These are phyloP conservation scores for Saccharomycopsis microspora DNA, from an alignment of 805 yeast species.

Conservation along the genomic window DNA sequence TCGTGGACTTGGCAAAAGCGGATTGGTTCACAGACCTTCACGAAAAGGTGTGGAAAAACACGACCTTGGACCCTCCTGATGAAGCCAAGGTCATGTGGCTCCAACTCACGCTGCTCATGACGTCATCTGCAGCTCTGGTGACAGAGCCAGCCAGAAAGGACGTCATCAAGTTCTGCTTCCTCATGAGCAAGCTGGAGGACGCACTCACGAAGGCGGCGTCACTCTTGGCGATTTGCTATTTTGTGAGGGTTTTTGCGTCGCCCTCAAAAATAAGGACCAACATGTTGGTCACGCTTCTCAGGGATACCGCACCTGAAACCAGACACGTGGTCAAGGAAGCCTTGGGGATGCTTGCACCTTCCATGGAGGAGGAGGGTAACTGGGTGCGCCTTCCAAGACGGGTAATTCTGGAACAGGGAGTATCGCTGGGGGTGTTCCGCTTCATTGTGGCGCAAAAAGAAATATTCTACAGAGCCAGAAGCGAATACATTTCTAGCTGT, in stretches of 20 bases:
- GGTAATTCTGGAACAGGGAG: conserved; percentile 82
- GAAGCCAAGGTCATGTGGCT: no score
- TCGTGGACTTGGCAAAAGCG: conserved; percentile 19
- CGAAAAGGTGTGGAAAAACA: conserved; percentile 63
- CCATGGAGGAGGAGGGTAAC: conserved; percentile 32
- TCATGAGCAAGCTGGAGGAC: conserved; percentile 81
- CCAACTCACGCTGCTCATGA: conserved; percentile 69
- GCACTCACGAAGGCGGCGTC: conserved; percentile 85
- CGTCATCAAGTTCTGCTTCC: conserved; percentile 90
- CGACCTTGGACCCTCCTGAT: conserved; percentile 17
- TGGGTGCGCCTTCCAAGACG: conserved; percentile 97
- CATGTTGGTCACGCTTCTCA: conserved; percentile 78
- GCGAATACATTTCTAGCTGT: conserved; percentile 78
- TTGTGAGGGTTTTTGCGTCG: conserved; percentile 80
- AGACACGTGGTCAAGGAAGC: conserved; percentile 78
- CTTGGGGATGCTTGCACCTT: conserved; percentile 80
- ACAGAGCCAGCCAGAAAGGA: conserved; percentile 64
- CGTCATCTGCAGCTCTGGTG: conserved; percentile 52
- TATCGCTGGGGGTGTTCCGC: conserved; percentile 58
- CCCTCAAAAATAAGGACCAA: conserved; percentile 84
- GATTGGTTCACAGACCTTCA: conserved; percentile 63
- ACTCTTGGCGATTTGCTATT: conserved; percentile 75
- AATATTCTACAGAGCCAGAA: conserved; percentile 75
- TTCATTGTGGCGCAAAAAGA: conserved; percentile 81
- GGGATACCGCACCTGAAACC: conserved; percentile 80